Percentiles rank a stretch among this genome's conserved stretches.
Conservation (phyloP, 116 monocot species). For the Papilionanthe hybrid region DNA sequence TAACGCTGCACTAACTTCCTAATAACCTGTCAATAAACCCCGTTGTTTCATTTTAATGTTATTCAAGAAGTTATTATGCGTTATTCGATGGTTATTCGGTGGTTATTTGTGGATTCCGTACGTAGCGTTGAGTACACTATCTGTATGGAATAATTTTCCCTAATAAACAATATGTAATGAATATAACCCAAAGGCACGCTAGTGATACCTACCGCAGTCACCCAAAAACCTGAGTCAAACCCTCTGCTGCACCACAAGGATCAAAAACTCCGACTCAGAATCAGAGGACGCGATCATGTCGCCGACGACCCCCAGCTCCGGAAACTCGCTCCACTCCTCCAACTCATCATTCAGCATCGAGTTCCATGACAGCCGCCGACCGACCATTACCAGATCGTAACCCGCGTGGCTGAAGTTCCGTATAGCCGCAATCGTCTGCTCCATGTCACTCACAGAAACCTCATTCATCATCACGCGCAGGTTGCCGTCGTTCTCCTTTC, state of each 20-base stretch:
- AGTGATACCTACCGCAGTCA: too few relatives aligned
- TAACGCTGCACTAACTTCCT: too few relatives aligned
- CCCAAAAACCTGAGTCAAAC: neutral
- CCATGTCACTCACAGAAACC: constrained; percentile 21
- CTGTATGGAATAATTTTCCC: too few relatives aligned
- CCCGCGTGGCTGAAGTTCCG: neutral
- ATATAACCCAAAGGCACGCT: too few relatives aligned
- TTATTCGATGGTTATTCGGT: too few relatives aligned
- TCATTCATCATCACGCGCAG: constrained; percentile 14
- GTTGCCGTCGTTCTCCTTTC: constrained; percentile 13
- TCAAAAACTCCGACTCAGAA: neutral
- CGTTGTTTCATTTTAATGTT: too few relatives aligned
- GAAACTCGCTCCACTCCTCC: constrained; percentile 28
- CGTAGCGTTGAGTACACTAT: too few relatives aligned
- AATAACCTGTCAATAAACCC: too few relatives aligned
- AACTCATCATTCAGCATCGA: constrained; percentile 14
- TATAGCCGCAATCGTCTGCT: constrained; percentile 28
- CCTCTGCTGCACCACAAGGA: constrained; percentile 34
- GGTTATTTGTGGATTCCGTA: too few relatives aligned
- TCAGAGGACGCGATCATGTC: constrained; percentile 38
- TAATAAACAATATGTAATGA: too few relatives aligned
- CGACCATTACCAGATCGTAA: constrained; percentile 42
- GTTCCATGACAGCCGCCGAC: constrained; percentile 19
- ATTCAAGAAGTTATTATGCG: too few relatives aligned
- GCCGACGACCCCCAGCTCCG: constrained; percentile 40